Evolutionary conservation across 305 asterid genomes (phyloP).

Genomic region (Fraxinus sp.): DNA sequence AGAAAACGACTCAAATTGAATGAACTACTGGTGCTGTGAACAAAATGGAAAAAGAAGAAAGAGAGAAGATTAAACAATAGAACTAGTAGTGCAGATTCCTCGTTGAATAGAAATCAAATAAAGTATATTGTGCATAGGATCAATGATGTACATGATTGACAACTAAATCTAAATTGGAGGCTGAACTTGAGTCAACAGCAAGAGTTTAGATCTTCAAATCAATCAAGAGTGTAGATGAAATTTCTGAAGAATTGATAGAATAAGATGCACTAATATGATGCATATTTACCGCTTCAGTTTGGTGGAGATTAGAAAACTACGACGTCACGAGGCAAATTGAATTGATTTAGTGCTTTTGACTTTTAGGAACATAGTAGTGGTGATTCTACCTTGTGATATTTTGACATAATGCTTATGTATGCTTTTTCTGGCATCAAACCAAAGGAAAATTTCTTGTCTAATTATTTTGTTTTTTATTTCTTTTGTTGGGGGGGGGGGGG

Average conservation of each 20-base stretch:
- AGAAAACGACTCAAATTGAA: background rate
- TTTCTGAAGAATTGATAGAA: background rate
- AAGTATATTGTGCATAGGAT: background rate
- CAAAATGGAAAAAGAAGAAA: background rate
- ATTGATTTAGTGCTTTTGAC: background rate
- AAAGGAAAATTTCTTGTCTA: background rate
- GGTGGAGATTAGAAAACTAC: background rate
- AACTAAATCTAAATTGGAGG: background rate
- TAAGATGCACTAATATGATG: background rate
- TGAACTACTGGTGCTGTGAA: background rate
- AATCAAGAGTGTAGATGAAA: background rate
- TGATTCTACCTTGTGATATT: background rate
- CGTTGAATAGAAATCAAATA: background rate
- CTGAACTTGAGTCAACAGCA: background rate
- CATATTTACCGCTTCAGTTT: background rate
- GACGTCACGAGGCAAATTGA: background rate
- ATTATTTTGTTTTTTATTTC: background rate
- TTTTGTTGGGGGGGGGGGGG: background rate
- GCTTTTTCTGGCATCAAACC: background rate
- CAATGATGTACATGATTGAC: background rate
- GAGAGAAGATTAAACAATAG: background rate
- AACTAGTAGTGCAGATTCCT: background rate
- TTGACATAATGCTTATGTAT: background rate
- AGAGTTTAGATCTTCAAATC: background rate
- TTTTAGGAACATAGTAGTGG: background rate